Evolutionary conservation across 768 basidiomycete species (phyloP).

Genomic region (Termitomyces sp.): DNA sequence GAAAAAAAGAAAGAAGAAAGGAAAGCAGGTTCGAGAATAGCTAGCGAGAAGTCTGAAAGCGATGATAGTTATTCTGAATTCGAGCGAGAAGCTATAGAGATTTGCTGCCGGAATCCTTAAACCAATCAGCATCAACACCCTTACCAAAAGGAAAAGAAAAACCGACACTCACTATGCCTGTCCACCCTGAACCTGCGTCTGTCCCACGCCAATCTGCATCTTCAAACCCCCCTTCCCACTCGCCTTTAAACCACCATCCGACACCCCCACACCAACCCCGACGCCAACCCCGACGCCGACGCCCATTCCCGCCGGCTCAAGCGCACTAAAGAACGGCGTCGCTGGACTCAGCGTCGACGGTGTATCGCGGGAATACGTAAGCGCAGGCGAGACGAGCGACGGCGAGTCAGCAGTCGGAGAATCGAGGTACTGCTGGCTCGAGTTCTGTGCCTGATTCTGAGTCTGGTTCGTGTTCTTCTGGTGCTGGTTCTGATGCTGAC

Average conservation of each 20-base stretch:
- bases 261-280: not conserved
- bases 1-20: not conserved
- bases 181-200: not conserved
- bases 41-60: not conserved
- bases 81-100: not conserved
- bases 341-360: slow-evolving; percentile 65
- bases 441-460: not conserved
- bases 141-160: not conserved
- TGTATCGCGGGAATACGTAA: slow-evolving; percentile 60
- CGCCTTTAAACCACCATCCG: not conserved
- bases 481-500: not conserved
- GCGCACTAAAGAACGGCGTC: slow-evolving; percentile 66
- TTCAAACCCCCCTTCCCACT: not conserved
- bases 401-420: slow-evolving; percentile 29
- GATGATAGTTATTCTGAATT: not conserved
- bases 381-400: slow-evolving; percentile 56
- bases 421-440: not conserved
- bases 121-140: not conserved
- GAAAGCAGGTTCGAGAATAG: not conserved
- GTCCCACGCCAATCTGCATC: not conserved
- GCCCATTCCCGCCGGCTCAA: slow-evolving; percentile 39
- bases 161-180: not conserved
- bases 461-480: not conserved
- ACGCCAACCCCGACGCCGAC: not conserved
- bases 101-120: not conserved